phyloP scores from a whole-genome alignment of 805 yeast species.

The Ogataea parapolymorpha region DNA sequence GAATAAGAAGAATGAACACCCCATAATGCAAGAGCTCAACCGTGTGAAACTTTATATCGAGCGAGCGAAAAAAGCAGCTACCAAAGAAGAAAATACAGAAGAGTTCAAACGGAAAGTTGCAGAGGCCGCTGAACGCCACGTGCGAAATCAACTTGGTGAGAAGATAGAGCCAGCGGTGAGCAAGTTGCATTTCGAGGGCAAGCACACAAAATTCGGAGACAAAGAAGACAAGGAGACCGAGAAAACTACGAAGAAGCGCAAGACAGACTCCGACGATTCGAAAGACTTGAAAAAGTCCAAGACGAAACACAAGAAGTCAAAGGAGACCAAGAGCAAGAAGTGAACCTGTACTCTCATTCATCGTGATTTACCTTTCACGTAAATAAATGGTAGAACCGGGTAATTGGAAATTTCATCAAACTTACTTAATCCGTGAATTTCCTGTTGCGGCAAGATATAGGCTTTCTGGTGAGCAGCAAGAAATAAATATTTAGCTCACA shows the following conservation, averaged over 20 bases:
- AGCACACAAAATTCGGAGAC: constrained; percentile 45
- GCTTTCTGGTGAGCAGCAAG: constrained; percentile 14
- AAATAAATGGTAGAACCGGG: constrained; percentile 1
- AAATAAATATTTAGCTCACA: constrained; percentile 1
- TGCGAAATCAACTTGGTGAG: constrained; percentile 18
- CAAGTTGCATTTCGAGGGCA: constrained; percentile 48
- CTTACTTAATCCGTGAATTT: constrained; percentile 7
- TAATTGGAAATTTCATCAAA: background rate
- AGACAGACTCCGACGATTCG: background rate
- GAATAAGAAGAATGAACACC: constrained; percentile 50
- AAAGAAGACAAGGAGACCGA: constrained; percentile 7
- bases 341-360: background rate
- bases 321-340: background rate
- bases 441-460: constrained; percentile 20
- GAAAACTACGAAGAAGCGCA: constrained; percentile 2
- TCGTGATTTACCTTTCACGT: background rate
- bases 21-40: constrained; percentile 62
- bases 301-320: background rate
- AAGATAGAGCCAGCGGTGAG: constrained; percentile 48
- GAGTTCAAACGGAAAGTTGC: constrained; percentile 22
- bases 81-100: constrained; percentile 27
- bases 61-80: constrained; percentile 43
- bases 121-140: constrained; percentile 44
- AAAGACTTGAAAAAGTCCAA: background rate
- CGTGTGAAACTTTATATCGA: constrained; percentile 69